Percentiles rank a stretch among this genome's conserved stretches.
Conservation (phyloP, 2,329 filamentous ascomycete genomes). For the Immersiporthe knoxdaviesiana region DNA sequence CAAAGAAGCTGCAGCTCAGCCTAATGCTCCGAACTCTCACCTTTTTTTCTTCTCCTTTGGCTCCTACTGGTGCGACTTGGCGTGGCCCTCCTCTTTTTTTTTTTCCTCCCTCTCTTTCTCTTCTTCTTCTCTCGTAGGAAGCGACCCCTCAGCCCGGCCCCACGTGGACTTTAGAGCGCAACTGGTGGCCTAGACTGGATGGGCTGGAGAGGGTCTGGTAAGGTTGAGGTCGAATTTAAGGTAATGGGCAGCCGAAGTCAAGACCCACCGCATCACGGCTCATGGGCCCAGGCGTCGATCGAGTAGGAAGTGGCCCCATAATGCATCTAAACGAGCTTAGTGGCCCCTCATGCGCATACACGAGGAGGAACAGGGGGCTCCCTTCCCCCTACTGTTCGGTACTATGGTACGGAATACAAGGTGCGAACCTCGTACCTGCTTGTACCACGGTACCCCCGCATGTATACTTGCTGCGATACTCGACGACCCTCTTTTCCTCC, state of each 20-base stretch:
- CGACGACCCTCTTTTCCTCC: neutral
- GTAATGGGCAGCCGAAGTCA: neutral
- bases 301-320: neutral
- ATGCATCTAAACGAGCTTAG: slow-evolving; percentile 10
- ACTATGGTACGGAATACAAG: too few relatives aligned
- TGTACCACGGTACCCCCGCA: too few relatives aligned
- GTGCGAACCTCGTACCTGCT: neutral
- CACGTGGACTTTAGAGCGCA: neutral
- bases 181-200: neutral
- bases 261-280: neutral
- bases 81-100: neutral
- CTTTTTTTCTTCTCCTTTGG: neutral
- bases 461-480: neutral
- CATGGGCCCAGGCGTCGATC: neutral
- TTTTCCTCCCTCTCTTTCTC: neutral
- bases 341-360: slow-evolving; percentile 7
- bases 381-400: neutral
- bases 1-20: neutral
- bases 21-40: neutral
- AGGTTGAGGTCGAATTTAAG: slow-evolving; percentile 22
- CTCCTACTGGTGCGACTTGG: neutral
- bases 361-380: neutral
- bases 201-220: neutral
- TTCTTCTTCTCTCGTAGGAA: neutral
- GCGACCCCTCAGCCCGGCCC: neutral